These are phyloP conservation scores for Aureoboletus auriporus DNA, from an alignment of 768 basidiomycete genomes.

Conservation along the genomic window DNA sequence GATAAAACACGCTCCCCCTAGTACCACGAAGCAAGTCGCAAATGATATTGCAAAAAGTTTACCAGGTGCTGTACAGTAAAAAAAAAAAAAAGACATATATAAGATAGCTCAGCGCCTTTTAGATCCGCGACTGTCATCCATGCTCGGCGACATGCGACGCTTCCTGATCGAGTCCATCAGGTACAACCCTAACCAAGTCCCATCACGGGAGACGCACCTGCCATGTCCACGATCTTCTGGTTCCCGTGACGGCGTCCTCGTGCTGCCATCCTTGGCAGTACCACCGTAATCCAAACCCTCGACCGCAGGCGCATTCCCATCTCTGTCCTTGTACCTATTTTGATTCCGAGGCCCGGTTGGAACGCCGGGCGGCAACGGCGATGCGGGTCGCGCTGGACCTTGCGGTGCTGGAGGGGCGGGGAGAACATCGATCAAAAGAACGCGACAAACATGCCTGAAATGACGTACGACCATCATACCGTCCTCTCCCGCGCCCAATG, in stretches of 20 bases:
- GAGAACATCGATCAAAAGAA: slow-evolving; percentile 3
- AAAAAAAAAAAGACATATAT: slow-evolving; percentile 16
- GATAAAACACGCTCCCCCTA: too few relatives aligned
- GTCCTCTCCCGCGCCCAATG: slow-evolving; percentile 35
- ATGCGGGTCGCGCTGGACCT: slow-evolving; percentile 69
- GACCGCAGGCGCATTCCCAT: slow-evolving; percentile 79
- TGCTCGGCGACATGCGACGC: slow-evolving; percentile 66
- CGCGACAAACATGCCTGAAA: neutral
- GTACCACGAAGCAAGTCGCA: neutral
- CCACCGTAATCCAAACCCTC: slow-evolving; percentile 89
- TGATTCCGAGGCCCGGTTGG: slow-evolving; percentile 87
- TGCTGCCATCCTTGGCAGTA: slow-evolving; percentile 39
- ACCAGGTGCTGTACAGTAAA: slow-evolving; percentile 26
- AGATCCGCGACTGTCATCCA: slow-evolving; percentile 64
- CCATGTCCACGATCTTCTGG: slow-evolving; percentile 63
- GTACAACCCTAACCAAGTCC: too few relatives aligned
- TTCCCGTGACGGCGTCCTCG: slow-evolving; percentile 59
- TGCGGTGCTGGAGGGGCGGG: slow-evolving; percentile 32
- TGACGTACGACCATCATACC: slow-evolving; percentile 39
- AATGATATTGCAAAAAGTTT: slow-evolving; percentile 5
- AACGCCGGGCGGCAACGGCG: slow-evolving; percentile 81
- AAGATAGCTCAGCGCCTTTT: slow-evolving; percentile 58
- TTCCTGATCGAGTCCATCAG: slow-evolving; percentile 43
- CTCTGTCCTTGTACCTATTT: slow-evolving; percentile 87
- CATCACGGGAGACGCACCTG: slow-evolving; percentile 37